Base-by-base conservation (phyloP, 495 filamentous ascomycete genomes). In the Penicillium mononematosum region DNA sequence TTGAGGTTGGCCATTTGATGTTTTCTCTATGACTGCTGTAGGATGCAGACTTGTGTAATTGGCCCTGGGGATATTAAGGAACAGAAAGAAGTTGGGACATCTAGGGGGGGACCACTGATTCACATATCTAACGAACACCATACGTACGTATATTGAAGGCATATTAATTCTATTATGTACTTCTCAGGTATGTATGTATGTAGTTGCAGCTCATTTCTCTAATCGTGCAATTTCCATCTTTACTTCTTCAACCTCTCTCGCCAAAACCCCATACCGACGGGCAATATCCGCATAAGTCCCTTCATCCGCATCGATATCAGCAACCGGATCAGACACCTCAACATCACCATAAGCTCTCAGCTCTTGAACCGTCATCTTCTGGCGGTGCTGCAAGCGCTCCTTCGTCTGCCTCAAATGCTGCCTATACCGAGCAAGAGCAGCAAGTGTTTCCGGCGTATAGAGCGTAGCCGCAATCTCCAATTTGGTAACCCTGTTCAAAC, bases 381-480 rank as follows among this genome's bases (percentile, higher is more conserved):
- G 67, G 20, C 65, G 70, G 55, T 86, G 81, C 25, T 70, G 73
- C 29, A 87, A 47, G 44, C 78, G 65, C 38, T 63, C 72, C 45
- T 71, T 75, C 9, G 75, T 80, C 42, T 84, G 79, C 8, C 69
- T 61, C 27, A 91, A 62, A 63, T 86, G 80, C 11, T 70, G 59
- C 20, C 67, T 71, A 61, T 89, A 90, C 39, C 74, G 74, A 5
- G 58, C 60, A 44, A 93, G 74, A 11, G 88, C 88, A 22, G 66
- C 65, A 19, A 69, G 55, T 1, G 83, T 81, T 38, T 85, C 83
- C 0, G 82, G 76, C 0, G 83, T 83, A 68, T 88, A 86, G 0
- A 83, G 76, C 5, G 76, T 67, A 19, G 72, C 66, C 10, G 67
- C 59, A 16, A 73, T 66, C 44, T 78, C 75, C 38, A 78, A 59